Conservation (phyloP, 352 stramenopile species). For the Phytophthora ohioensis region DNA sequence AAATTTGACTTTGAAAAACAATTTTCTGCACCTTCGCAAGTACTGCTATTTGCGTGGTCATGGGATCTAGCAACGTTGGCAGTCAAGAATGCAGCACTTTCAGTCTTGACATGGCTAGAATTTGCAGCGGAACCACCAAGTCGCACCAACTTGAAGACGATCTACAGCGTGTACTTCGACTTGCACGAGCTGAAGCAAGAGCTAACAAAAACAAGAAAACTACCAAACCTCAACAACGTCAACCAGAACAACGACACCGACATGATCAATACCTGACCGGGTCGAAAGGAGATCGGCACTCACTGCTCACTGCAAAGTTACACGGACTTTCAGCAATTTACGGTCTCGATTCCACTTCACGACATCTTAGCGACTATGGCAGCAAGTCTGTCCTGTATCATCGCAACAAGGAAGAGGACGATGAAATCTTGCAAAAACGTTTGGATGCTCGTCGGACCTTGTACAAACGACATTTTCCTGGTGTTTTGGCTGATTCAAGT, state of each 20-base stretch:
- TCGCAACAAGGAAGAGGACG: conserved; percentile 15
- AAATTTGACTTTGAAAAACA: conserved; percentile 24
- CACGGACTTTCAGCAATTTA: conserved; percentile 45
- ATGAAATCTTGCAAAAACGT: conserved; percentile 39
- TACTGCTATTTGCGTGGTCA: conserved; percentile 23
- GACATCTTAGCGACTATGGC: conserved; percentile 39
- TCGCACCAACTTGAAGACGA: conserved; percentile 62
- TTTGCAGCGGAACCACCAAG: conserved; percentile 18
- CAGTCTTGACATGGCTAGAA: background rate
- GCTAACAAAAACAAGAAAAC: conserved; percentile 20
- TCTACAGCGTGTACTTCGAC: conserved; percentile 60
- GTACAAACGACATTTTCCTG: conserved; percentile 65
- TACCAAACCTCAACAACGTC: conserved; percentile 5
- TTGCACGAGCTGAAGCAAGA: conserved; percentile 44
- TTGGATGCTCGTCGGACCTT: conserved; percentile 48
- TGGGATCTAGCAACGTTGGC: conserved; percentile 18
- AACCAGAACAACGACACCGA: conserved; percentile 39
- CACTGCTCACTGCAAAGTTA: conserved; percentile 45
- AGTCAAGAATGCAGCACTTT: conserved; percentile 20
- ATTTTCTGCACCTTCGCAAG: conserved; percentile 12
- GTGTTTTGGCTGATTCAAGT: conserved; percentile 42
- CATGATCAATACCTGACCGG: conserved; percentile 30
- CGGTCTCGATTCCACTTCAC: conserved; percentile 34
- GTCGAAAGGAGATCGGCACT: conserved; percentile 22
- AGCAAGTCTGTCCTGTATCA: conserved; percentile 22